These are phyloP conservation scores for Cladosporium sp. DNA, from an alignment of 2,329 filamentous ascomycete species.

Conservation along the genomic window DNA sequence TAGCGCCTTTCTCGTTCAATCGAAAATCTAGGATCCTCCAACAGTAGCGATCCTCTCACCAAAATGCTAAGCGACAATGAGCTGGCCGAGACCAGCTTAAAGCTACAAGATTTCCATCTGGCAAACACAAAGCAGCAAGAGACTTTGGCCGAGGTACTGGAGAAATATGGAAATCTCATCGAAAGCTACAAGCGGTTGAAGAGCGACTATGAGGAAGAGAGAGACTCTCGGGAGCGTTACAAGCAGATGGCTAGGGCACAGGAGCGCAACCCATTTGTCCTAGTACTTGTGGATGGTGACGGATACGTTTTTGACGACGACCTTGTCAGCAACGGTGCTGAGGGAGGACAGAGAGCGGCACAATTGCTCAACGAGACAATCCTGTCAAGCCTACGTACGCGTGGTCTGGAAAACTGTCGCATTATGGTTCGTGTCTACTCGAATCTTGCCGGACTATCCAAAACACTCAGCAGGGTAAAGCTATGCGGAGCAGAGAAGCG, in stretches of 20 bases:
- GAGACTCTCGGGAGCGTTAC: slow-evolving; percentile 55
- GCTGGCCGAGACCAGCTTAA: slow-evolving; percentile 19
- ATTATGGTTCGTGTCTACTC: slow-evolving; percentile 51
- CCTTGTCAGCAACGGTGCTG: slow-evolving; percentile 34
- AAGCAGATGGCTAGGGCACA: slow-evolving; percentile 51
- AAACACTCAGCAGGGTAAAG: slow-evolving; percentile 50
- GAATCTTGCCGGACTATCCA: slow-evolving; percentile 48
- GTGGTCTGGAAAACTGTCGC: slow-evolving; percentile 53
- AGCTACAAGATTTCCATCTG: slow-evolving; percentile 29
- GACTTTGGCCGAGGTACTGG: slow-evolving; percentile 37
- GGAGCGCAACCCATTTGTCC: slow-evolving; percentile 58
- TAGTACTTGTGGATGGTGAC: slow-evolving; percentile 64
- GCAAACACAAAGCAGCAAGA: slow-evolving; percentile 25
- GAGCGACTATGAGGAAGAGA: slow-evolving; percentile 59
- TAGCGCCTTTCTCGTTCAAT: neutral
- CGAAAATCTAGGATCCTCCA: neutral
- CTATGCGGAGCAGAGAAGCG: slow-evolving; percentile 57
- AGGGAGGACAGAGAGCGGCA: slow-evolving; percentile 59
- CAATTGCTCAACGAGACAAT: slow-evolving; percentile 55
- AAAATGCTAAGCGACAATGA: slow-evolving; percentile 24
- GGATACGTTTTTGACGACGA: slow-evolving; percentile 51
- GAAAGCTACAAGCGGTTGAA: slow-evolving; percentile 57
- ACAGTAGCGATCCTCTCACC: neutral
- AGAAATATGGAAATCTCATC: slow-evolving; percentile 49
- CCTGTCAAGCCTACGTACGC: slow-evolving; percentile 46